Evolutionary conservation across 2,329 filamentous ascomycete genomes (phyloP).

Genomic region (Epichloe hybrida): DNA sequence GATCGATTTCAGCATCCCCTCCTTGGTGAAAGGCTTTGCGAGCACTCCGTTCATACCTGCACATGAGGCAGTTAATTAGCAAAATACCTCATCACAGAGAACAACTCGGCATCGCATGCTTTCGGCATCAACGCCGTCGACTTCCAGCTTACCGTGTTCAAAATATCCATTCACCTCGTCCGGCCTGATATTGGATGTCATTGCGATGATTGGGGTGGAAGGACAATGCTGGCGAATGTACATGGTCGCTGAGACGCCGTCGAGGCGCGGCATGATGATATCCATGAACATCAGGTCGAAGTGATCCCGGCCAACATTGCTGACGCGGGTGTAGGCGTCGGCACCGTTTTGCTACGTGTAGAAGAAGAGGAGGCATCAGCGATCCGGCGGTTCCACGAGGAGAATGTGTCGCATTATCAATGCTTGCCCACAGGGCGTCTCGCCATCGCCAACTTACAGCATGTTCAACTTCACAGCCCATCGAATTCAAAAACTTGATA

Average conservation of each 20-base stretch:
- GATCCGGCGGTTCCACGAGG: neutral
- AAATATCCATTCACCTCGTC: constrained; percentile 98
- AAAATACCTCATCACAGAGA: neutral
- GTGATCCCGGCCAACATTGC: constrained; percentile 28
- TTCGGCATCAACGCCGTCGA: no score
- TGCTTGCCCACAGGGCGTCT: neutral
- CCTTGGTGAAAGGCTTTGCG: constrained; percentile 90
- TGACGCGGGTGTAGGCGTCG: constrained; percentile 80
- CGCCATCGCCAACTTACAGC: constrained; percentile 35
- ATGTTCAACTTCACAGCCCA: constrained; percentile 54
- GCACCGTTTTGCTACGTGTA: constrained; percentile 51
- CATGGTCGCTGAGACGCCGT: constrained; percentile 88
- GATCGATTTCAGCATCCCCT: constrained; percentile 71
- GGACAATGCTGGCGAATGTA: constrained; percentile 80
- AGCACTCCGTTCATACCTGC: constrained; percentile 94
- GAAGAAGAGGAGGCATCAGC: constrained; percentile 7
- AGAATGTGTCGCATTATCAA: neutral
- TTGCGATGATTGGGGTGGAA: constrained; percentile 81
- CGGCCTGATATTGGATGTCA: constrained; percentile 96
- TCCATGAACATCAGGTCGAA: constrained; percentile 73
- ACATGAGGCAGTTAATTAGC: neutral
- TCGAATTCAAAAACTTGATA: constrained; percentile 50
- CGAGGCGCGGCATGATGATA: constrained; percentile 93
- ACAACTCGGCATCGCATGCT: no score
- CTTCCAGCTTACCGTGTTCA: constrained; percentile 60